A percentile compares a stretch with the other conserved stretches of the same genome.
phyloP scores from a whole-genome alignment of 2,329 filamentous ascomycete genomes.

The Monosporascus cannonballus region DNA sequence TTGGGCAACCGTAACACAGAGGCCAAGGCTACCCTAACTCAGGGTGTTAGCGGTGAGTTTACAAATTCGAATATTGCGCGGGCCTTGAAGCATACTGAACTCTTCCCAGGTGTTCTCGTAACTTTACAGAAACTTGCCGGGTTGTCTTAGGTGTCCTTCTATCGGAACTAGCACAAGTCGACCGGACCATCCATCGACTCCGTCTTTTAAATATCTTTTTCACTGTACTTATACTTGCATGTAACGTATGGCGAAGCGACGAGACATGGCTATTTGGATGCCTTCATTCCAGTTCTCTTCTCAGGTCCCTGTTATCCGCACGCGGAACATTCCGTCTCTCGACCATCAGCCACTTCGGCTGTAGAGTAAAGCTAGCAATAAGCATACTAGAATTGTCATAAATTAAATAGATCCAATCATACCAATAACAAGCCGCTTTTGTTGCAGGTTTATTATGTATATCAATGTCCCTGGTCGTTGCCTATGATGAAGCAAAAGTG shows the following conservation, averaged over 20 bases:
- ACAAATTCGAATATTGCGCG: constrained; percentile 1
- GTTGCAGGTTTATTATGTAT: too few species aligned
- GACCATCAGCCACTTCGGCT: neutral
- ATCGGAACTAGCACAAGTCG: neutral
- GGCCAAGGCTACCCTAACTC: constrained; percentile 76
- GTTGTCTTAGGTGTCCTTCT: constrained; percentile 23
- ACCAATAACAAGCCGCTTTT: neutral
- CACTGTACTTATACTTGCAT: constrained; percentile 3
- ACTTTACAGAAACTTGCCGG: constrained; percentile 45
- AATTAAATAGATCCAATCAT: neutral
- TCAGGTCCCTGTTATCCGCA: neutral
- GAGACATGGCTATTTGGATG: neutral
- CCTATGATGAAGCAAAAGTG: too few species aligned
- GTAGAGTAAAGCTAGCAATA: neutral
- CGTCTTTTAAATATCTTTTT: constrained; percentile 12
- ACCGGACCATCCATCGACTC: neutral
- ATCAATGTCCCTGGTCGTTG: too few species aligned
- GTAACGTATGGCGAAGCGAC: neutral
- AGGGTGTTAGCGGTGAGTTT: constrained; percentile 82
- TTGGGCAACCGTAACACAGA: constrained; percentile 84
- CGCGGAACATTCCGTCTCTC: neutral
- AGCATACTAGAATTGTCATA: neutral
- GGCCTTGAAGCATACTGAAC: constrained; percentile 5
- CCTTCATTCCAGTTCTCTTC: neutral
- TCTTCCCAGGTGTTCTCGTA: constrained; percentile 39